A percentile compares a stretch with the other conserved stretches of the same genome.
Conservation (phyloP, 2,329 filamentous ascomycete species). For the Cladosporium sp. region DNA sequence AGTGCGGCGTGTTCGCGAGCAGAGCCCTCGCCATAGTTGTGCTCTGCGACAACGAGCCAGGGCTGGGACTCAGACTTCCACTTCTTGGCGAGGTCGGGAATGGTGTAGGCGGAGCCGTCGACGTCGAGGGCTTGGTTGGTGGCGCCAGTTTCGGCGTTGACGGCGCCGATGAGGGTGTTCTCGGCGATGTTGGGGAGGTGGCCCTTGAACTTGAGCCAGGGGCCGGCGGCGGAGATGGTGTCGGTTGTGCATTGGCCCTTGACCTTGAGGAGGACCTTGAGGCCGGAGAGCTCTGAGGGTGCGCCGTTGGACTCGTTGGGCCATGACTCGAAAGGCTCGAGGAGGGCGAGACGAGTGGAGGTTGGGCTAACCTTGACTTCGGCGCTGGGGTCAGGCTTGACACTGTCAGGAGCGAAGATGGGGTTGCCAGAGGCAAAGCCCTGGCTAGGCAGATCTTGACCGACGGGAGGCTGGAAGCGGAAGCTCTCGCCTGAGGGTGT, state of each 20-base stretch:
- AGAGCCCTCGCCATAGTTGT: conserved; percentile 94
- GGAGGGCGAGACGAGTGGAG: conserved; percentile 85
- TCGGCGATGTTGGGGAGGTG: conserved; percentile 96
- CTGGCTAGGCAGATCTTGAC: conserved; percentile 61
- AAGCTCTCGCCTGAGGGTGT: conserved; percentile 79
- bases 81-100: conserved; percentile 80
- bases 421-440: conserved; percentile 83
- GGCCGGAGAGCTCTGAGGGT: conserved; percentile 65
- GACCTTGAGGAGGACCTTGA: conserved; percentile 92
- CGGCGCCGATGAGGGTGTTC: conserved; percentile 94
- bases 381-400: conserved; percentile 69
- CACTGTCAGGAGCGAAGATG: conserved; percentile 71
- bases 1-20: conserved; percentile 88
- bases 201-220: conserved; percentile 99
- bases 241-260: conserved; percentile 98
- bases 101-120: conserved; percentile 67
- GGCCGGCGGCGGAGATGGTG: conserved; percentile 94
- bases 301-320: conserved; percentile 51
- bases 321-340: conserved; percentile 89
- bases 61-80: conserved; percentile 76
- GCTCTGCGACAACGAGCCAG: conserved; percentile 95
- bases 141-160: conserved; percentile 89
- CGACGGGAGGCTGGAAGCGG: conserved; percentile 75
- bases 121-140: conserved; percentile 91
- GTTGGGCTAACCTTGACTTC: conserved; percentile 78